Evolutionary conservation across 2,329 filamentous ascomycete genomes (phyloP).

Genomic region (Claviceps sp.): DNA sequence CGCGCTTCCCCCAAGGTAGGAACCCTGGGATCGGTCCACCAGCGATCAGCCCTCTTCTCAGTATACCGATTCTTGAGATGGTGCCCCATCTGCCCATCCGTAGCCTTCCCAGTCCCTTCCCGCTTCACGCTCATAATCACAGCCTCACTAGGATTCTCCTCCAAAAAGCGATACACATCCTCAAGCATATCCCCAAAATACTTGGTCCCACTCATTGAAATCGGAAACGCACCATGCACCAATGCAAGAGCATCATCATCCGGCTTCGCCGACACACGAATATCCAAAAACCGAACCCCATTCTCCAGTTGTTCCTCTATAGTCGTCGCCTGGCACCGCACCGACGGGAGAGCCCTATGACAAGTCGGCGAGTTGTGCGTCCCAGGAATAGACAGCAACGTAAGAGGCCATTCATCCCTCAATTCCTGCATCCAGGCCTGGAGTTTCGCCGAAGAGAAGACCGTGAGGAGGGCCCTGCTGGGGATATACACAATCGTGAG

Average conservation of each 20-base stretch:
- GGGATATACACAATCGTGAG: slow-evolving; percentile 56
- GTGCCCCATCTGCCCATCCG: slow-evolving; percentile 63
- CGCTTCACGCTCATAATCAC: slow-evolving; percentile 82
- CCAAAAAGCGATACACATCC: slow-evolving; percentile 61
- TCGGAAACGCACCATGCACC: slow-evolving; percentile 82
- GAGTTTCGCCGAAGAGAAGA: slow-evolving; percentile 60
- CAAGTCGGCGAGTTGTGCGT: slow-evolving; percentile 90
- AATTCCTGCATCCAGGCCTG: slow-evolving; percentile 72
- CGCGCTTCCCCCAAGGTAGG: slow-evolving; percentile 68
- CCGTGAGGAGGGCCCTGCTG: slow-evolving; percentile 38
- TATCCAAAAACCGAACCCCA: slow-evolving; percentile 87
- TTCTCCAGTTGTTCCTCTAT: slow-evolving; percentile 70
- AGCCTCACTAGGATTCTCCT: slow-evolving; percentile 65
- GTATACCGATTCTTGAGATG: slow-evolving; percentile 65
- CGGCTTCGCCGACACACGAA: slow-evolving; percentile 50
- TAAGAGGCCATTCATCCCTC: slow-evolving; percentile 57
- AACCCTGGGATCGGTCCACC: slow-evolving; percentile 68
- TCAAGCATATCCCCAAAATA: slow-evolving; percentile 63
- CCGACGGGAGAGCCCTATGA: slow-evolving; percentile 75
- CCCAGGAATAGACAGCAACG: slow-evolving; percentile 77
- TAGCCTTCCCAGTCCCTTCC: slow-evolving; percentile 71
- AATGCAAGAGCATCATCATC: slow-evolving; percentile 59
- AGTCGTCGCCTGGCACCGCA: slow-evolving; percentile 78
- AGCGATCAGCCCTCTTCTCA: slow-evolving; percentile 40
- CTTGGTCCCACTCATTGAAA: slow-evolving; percentile 70